Evolutionary conservation across 768 basidiomycete species (phyloP).

Genomic region (Ramaria sp.): DNA sequence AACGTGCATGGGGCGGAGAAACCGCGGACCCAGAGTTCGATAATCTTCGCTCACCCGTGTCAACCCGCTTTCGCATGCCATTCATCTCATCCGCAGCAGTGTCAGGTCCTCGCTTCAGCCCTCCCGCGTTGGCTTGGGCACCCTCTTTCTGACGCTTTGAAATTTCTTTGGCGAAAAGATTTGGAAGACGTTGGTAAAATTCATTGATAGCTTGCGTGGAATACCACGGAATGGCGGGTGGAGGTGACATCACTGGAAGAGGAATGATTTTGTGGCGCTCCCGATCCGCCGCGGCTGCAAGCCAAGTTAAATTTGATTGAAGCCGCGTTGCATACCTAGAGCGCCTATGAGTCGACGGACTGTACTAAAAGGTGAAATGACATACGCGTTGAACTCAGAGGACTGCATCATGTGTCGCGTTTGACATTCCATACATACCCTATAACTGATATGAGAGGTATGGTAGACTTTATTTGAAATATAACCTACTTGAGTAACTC

Average conservation of each 20-base stretch:
- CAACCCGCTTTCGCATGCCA: slow-evolving; percentile 47
- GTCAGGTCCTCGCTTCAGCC: slow-evolving; percentile 58
- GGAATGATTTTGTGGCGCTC: slow-evolving; percentile 27
- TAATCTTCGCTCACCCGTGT: slow-evolving; percentile 52
- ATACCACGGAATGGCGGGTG: slow-evolving; percentile 20
- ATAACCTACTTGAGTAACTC: slow-evolving; percentile 54
- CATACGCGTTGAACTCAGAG: slow-evolving; percentile 45
- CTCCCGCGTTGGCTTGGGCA: slow-evolving; percentile 19
- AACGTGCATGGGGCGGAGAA: slow-evolving; percentile 17
- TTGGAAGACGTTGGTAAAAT: slow-evolving; percentile 50
- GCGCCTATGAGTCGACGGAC: slow-evolving; percentile 18
- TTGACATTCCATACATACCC: slow-evolving; percentile 54
- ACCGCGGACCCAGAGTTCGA: slow-evolving; percentile 21
- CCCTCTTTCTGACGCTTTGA: slow-evolving; percentile 29
- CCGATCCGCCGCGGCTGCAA: slow-evolving; percentile 57
- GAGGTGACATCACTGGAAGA: slow-evolving; percentile 48
- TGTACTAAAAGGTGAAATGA: slow-evolving; percentile 16
- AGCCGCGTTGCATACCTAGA: slow-evolving; percentile 43
- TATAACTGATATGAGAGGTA: slow-evolving; percentile 17
- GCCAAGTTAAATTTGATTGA: slow-evolving; percentile 61
- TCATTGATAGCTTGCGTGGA: slow-evolving; percentile 26
- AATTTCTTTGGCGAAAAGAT: slow-evolving; percentile 52
- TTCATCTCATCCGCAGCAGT: slow-evolving; percentile 19
- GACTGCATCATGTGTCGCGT: slow-evolving; percentile 33
- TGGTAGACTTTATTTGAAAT: not conserved